phyloP scores from a whole-genome alignment of 257 asterid species.

The Oldenlandia corymbosa region DNA sequence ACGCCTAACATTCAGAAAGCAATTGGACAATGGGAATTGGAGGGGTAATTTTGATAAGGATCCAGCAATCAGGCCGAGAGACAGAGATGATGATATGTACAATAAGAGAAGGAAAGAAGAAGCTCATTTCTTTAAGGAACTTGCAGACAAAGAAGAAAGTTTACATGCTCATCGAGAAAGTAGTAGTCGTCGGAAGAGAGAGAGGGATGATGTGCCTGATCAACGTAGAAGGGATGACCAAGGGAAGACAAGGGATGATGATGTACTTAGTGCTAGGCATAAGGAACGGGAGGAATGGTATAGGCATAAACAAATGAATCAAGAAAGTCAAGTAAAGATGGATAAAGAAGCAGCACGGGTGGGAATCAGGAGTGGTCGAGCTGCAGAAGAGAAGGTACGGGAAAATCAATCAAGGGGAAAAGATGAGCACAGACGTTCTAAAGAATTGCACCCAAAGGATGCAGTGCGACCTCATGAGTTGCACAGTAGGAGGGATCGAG shows the following conservation, averaged over 20 bases:
- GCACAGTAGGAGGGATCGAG: constrained; percentile 63
- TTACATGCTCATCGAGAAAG: constrained; percentile 52
- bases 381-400: constrained; percentile 67
- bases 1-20: constrained; percentile 47
- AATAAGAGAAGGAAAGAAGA: constrained; percentile 76
- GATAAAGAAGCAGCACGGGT: constrained; percentile 67
- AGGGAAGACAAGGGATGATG: constrained; percentile 57
- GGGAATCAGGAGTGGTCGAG: constrained; percentile 51
- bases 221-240: constrained; percentile 66
- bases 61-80: constrained; percentile 52
- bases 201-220: constrained; percentile 71
- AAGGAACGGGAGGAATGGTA: constrained; percentile 88
- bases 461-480: constrained; percentile 52
- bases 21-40: constrained; percentile 56
- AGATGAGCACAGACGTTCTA: constrained; percentile 62
- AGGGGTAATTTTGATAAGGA: constrained; percentile 55
- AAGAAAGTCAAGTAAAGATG: constrained; percentile 55
- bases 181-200: constrained; percentile 69
- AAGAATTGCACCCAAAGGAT: constrained; percentile 62
- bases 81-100: constrained; percentile 56
- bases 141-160: constrained; percentile 52
- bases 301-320: constrained; percentile 55
- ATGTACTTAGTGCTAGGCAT: constrained; percentile 50
- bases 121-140: constrained; percentile 40
- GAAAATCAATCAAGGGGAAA: constrained; percentile 58